Conservation (phyloP, 257 asterid genomes). For the Fraxinus pennsylvanica region DNA sequence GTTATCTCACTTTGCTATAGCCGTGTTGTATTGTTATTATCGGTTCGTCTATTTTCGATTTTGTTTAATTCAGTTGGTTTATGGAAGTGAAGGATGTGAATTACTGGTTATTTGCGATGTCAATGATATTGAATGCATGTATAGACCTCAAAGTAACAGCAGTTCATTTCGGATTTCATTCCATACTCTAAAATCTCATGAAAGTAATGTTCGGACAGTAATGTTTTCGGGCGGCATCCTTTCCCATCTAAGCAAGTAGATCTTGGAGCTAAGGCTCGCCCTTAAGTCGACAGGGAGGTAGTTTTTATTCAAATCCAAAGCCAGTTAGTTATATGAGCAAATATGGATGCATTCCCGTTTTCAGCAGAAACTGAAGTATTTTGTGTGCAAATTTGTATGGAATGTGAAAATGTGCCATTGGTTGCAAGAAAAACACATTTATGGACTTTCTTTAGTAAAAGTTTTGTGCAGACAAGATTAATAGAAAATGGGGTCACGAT, state of each 20-base stretch:
- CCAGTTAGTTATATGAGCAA: neutral
- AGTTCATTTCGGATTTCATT: no score
- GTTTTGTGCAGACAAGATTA: no score
- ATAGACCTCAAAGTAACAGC: no score
- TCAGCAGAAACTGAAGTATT: no score
- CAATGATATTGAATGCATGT: neutral
- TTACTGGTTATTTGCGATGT: neutral
- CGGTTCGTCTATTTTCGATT: neutral
- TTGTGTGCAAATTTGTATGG: neutral
- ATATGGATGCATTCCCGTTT: neutral
- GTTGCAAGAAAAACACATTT: no score
- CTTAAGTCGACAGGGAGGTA: neutral
- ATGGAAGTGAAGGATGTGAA: neutral
- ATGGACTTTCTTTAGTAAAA: no score
- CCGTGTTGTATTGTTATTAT: neutral
- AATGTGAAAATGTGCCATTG: no score
- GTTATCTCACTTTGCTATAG: conserved; percentile 5
- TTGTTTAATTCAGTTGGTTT: neutral
- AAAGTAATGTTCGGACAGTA: no score
- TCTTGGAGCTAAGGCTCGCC: neutral
- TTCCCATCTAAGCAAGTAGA: neutral
- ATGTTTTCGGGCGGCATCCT: no score
- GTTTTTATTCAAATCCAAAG: neutral
- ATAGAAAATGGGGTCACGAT: no score
- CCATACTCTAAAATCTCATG: neutral